Conservation (phyloP, 140 eudicot genomes). For the Erigeron philadelphicus region DNA sequence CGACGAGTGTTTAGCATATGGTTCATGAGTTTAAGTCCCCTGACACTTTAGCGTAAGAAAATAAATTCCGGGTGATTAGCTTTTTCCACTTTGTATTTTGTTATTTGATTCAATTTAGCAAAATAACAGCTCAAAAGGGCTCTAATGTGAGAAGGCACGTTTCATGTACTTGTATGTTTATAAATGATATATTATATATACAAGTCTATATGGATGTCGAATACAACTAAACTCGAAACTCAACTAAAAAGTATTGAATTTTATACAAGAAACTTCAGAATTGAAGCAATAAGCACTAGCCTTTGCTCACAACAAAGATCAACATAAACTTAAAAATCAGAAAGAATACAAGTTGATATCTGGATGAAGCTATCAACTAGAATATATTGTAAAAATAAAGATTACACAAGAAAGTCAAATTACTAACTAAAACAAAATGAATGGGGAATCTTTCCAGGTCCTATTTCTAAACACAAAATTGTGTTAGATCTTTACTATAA, state of each 20-base stretch:
- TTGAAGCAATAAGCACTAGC: no score
- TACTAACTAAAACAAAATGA: slow-evolving; percentile 23
- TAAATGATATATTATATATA: no score
- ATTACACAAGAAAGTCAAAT: slow-evolving; percentile 20
- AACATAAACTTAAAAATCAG: slow-evolving; percentile 1
- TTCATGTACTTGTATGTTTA: no score
- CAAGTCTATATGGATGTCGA: no score
- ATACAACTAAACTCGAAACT: background rate
- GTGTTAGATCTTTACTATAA: slow-evolving; percentile 8
- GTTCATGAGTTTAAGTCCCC: background rate
- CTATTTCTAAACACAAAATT: background rate
- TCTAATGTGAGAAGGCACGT: no score
- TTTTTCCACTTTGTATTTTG: background rate
- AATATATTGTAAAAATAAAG: slow-evolving; percentile 16
- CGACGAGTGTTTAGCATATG: background rate
- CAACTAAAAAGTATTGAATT: background rate
- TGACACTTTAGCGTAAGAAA: background rate
- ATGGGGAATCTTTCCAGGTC: background rate
- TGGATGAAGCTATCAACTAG: slow-evolving; percentile 21
- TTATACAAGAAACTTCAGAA: background rate
- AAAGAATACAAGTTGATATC: slow-evolving; percentile 1
- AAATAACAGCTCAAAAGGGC: no score
- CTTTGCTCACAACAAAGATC: background rate
- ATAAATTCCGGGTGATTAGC: background rate
- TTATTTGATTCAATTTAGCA: background rate